Evolutionary conservation across 139 green algal genomes (phyloP).

Genomic region (Coelastrella sp.): DNA sequence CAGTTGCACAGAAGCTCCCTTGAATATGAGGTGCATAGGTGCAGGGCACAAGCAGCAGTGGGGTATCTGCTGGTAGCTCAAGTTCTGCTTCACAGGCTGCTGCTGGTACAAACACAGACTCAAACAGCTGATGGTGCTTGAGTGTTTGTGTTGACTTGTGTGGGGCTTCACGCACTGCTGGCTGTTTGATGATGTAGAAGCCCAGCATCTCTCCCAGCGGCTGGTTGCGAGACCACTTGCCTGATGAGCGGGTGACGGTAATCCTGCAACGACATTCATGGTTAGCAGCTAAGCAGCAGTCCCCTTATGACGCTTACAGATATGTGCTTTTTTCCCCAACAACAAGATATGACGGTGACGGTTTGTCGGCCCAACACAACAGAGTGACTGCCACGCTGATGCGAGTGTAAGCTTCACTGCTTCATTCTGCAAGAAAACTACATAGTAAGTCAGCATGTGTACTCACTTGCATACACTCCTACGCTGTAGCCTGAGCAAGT

Average conservation of each 20-base stretch:
- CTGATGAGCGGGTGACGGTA: not conserved
- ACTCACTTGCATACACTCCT: not conserved
- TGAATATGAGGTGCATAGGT: constrained; percentile 15
- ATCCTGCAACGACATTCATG: not conserved
- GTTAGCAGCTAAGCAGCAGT: too few relatives aligned
- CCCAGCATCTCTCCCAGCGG: constrained; percentile 4
- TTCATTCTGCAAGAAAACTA: too few relatives aligned
- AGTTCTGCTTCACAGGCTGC: not conserved
- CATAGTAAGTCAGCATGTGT: too few relatives aligned
- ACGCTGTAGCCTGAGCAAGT: not conserved
- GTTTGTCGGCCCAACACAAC: too few relatives aligned
- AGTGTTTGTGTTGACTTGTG: not conserved
- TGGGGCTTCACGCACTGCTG: not conserved
- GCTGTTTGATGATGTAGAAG: not conserved
- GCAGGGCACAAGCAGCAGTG: constrained; percentile 44
- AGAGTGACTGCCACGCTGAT: too few relatives aligned
- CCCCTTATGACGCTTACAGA: too few relatives aligned
- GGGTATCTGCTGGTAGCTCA: constrained; percentile 19
- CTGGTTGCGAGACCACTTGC: not conserved
- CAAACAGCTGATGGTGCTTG: not conserved
- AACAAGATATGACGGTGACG: too few relatives aligned
- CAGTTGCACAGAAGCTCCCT: not conserved
- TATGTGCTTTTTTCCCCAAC: too few relatives aligned
- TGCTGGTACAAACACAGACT: constrained; percentile 23
- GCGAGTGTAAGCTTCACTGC: too few relatives aligned